Evolutionary conservation across 495 filamentous ascomycete species (phyloP).

Genomic region (Barbatosphaeria neglecta): DNA sequence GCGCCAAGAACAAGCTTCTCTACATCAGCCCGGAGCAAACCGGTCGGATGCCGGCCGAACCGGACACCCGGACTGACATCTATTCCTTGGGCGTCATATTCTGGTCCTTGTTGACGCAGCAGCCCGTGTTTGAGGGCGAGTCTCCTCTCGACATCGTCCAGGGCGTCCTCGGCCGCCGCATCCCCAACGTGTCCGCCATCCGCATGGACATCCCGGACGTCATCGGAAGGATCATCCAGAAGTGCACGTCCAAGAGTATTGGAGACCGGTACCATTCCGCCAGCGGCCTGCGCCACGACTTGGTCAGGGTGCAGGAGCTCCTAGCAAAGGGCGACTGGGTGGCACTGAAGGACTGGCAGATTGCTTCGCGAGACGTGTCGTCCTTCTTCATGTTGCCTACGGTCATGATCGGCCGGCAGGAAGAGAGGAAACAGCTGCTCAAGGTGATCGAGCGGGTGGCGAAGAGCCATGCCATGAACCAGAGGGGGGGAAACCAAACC

Average conservation of each 20-base stretch:
- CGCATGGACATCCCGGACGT: slow-evolving; percentile 72
- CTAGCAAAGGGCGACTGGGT: slow-evolving; percentile 63
- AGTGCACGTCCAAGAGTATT: slow-evolving; percentile 79
- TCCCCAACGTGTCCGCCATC: slow-evolving; percentile 60
- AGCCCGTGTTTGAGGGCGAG: slow-evolving; percentile 62
- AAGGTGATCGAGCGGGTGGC: slow-evolving; percentile 62
- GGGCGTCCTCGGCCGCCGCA: slow-evolving; percentile 63
- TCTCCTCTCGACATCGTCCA: slow-evolving; percentile 81
- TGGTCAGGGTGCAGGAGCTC: slow-evolving; percentile 55
- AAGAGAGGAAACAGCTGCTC: slow-evolving; percentile 57
- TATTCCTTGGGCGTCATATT: slow-evolving; percentile 80
- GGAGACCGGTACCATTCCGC: slow-evolving; percentile 76
- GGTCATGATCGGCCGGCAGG: slow-evolving; percentile 63
- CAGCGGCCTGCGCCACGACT: slow-evolving; percentile 67
- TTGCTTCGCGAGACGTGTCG: slow-evolving; percentile 67
- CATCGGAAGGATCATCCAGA: slow-evolving; percentile 68
- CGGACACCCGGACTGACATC: slow-evolving; percentile 81
- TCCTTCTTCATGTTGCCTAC: slow-evolving; percentile 77
- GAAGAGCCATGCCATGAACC: slow-evolving; percentile 40
- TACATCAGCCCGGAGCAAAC: slow-evolving; percentile 90
- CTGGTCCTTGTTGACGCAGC: slow-evolving; percentile 72
- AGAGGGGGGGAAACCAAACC: slow-evolving; percentile 29
- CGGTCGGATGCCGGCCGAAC: slow-evolving; percentile 77
- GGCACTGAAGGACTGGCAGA: slow-evolving; percentile 54
- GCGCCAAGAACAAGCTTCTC: slow-evolving; percentile 71